These are phyloP conservation scores for Vigna unguiculata DNA, from an alignment of 306 rosid genomes.

Conservation along the genomic window DNA sequence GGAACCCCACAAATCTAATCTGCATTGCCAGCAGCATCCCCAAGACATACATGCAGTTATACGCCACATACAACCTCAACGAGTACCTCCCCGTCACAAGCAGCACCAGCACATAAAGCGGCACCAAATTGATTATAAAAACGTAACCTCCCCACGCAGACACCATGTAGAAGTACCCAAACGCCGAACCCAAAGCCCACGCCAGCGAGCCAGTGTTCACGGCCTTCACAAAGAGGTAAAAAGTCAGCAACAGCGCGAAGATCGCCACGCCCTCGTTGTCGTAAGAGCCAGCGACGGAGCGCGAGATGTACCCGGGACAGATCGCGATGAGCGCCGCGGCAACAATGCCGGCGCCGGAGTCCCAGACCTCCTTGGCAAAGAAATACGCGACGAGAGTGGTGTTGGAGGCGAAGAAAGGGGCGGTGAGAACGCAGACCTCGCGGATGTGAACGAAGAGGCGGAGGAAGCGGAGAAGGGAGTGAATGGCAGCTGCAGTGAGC, in stretches of 20 bases:
- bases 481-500: conserved; percentile 93
- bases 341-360: conserved; percentile 92
- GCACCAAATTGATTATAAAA: conserved; percentile 83
- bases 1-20: conserved; percentile 98
- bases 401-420: conserved; percentile 96
- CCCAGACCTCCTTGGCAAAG: conserved; percentile 96
- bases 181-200: conserved; percentile 94
- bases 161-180: conserved; percentile 97
- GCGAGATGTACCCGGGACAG: conserved; percentile 94
- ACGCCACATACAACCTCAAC: conserved; percentile 89
- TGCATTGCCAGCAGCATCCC: conserved; percentile 99
- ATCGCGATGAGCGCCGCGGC: conserved; percentile 94
- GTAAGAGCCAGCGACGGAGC: conserved; percentile 96
- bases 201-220: conserved; percentile 92
- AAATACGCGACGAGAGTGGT: conserved; percentile 91
- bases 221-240: conserved; percentile 92
- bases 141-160: conserved; percentile 99
- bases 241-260: conserved; percentile 79
- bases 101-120: conserved; percentile 87
- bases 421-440: conserved; percentile 93
- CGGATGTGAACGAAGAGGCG: conserved; percentile 89
- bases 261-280: conserved; percentile 99
- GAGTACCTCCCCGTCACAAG: conserved; percentile 91
- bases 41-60: conserved; percentile 86
- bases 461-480: conserved; percentile 68